Evolutionary conservation across 2,329 filamentous ascomycete species (phyloP).

Genomic region (Tolypocladium ovalisporum): DNA sequence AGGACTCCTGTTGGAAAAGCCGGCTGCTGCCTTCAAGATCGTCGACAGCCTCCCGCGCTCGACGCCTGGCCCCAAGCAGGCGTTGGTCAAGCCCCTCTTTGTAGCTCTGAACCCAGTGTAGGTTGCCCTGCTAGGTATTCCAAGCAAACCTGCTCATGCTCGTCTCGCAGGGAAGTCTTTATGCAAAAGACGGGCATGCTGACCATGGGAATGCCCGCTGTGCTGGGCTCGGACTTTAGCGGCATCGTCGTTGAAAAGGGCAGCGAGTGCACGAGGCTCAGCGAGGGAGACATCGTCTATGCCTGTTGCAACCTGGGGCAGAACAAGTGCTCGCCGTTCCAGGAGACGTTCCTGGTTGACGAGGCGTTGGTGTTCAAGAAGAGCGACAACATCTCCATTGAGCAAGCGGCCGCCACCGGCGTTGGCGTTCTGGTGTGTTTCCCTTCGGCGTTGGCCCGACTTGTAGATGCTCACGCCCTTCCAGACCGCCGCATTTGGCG

Average conservation of each 20-base stretch:
- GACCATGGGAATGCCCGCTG: constrained; percentile 20
- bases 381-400: constrained; percentile 10
- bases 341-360: constrained; percentile 26
- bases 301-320: constrained; percentile 22
- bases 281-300: constrained; percentile 21
- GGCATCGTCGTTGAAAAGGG: constrained; percentile 21
- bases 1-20: constrained; percentile 9
- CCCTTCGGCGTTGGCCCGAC: not conserved
- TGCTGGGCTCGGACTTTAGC: constrained; percentile 25
- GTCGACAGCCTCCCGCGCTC: constrained; percentile 12
- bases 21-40: constrained; percentile 9
- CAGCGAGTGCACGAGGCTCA: constrained; percentile 16
- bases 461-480: not conserved
- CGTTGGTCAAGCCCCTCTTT: constrained; percentile 23
- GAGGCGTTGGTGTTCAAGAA: constrained; percentile 22
- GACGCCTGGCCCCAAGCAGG: constrained; percentile 18
- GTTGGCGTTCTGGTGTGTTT: constrained; percentile 19
- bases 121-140: not conserved
- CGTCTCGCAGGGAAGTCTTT: constrained; percentile 15
- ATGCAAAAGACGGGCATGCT: constrained; percentile 22
- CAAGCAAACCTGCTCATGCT: not conserved
- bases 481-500: constrained; percentile 21
- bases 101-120: constrained; percentile 26
- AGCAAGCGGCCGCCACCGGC: constrained; percentile 22
- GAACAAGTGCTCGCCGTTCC: constrained; percentile 22